A percentile compares a stretch with the other conserved stretches of the same genome.
These are phyloP conservation scores for Multifurca ochricompacta DNA, from an alignment of 768 basidiomycete species.

Conservation along the genomic window DNA sequence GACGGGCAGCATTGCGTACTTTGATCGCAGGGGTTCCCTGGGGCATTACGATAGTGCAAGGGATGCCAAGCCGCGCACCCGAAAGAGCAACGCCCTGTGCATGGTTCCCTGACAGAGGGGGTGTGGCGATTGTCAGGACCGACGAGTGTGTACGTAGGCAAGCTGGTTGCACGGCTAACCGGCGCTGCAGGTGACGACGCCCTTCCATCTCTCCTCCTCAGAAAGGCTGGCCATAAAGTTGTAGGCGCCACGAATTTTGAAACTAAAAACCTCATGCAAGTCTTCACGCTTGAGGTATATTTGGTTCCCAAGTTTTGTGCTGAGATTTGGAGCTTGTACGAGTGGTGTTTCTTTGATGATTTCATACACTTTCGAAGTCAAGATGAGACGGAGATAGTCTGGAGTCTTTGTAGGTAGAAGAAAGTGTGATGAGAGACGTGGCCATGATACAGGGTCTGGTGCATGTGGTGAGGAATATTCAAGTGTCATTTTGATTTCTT, in stretches of 20 bases:
- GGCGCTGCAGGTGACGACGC: slow-evolving; percentile 95
- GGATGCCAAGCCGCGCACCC: slow-evolving; percentile 77
- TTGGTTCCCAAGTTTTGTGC: slow-evolving; percentile 80
- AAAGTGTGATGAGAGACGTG: slow-evolving; percentile 58
- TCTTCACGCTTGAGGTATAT: slow-evolving; percentile 98
- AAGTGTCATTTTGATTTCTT: slow-evolving; percentile 50
- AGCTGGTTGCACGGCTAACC: slow-evolving; percentile 47
- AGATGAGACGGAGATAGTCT: slow-evolving; percentile 82
- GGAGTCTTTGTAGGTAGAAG: slow-evolving; percentile 61
- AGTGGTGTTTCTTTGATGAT: slow-evolving; percentile 86
- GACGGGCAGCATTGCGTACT: slow-evolving; percentile 86
- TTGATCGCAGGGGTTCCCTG: slow-evolving; percentile 93
- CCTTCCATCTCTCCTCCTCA: slow-evolving; percentile 92
- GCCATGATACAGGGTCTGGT: slow-evolving; percentile 58
- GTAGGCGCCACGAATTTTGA: slow-evolving; percentile 98
- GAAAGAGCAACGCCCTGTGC: slow-evolving; percentile 98
- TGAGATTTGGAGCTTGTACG: slow-evolving; percentile 79
- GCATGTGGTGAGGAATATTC: slow-evolving; percentile 63
- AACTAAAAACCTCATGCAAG: slow-evolving; percentile 94
- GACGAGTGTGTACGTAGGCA: slow-evolving; percentile 2
- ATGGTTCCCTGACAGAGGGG: slow-evolving; percentile 69
- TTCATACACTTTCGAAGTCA: slow-evolving; percentile 88
- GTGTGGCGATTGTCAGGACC: slow-evolving; percentile 7
- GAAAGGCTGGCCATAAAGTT: slow-evolving; percentile 92
- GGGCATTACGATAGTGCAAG: slow-evolving; percentile 99